Evolutionary conservation across 2,329 filamentous ascomycete genomes (phyloP).

Genomic region (Claviceps sorghi): DNA sequence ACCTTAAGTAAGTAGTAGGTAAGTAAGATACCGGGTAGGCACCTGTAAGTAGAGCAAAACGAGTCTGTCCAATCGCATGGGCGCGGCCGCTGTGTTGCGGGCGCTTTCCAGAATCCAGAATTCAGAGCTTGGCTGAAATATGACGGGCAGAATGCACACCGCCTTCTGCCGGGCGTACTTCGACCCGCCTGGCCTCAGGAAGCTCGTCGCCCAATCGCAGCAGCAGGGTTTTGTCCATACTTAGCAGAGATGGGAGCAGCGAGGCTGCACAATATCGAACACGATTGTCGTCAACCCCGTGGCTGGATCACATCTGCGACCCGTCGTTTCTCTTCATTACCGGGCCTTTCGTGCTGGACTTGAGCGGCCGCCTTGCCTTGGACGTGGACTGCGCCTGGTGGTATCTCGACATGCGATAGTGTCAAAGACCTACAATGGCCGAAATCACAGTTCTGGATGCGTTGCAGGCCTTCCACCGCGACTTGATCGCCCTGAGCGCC

Average conservation of each 20-base stretch:
- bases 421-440: constrained; percentile 43
- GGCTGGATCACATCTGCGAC: constrained; percentile 8
- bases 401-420: constrained; percentile 31
- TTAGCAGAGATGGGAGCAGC: constrained; percentile 13
- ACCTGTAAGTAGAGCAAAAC: too few relatives aligned
- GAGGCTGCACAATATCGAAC: constrained; percentile 19
- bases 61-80: too few relatives aligned
- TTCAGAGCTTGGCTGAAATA: constrained; percentile 1
- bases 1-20: too few relatives aligned
- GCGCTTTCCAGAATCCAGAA: neutral
- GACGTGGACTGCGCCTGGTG: neutral
- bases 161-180: constrained; percentile 15
- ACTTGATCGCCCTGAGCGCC: constrained; percentile 64
- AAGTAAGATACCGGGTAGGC: too few relatives aligned
- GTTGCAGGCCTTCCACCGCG: constrained; percentile 73
- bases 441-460: constrained; percentile 58
- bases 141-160: constrained; percentile 22
- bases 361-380: neutral
- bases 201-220: constrained; percentile 9
- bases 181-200: constrained; percentile 13
- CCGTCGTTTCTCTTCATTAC: constrained; percentile 1
- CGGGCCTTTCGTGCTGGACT: neutral
- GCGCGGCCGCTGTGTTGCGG: neutral
- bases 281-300: constrained; percentile 1
- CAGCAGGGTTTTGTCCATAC: constrained; percentile 5